Evolutionary conservation across 2,329 filamentous ascomycete species (phyloP).

Genomic region (Aspergillus ustus): DNA sequence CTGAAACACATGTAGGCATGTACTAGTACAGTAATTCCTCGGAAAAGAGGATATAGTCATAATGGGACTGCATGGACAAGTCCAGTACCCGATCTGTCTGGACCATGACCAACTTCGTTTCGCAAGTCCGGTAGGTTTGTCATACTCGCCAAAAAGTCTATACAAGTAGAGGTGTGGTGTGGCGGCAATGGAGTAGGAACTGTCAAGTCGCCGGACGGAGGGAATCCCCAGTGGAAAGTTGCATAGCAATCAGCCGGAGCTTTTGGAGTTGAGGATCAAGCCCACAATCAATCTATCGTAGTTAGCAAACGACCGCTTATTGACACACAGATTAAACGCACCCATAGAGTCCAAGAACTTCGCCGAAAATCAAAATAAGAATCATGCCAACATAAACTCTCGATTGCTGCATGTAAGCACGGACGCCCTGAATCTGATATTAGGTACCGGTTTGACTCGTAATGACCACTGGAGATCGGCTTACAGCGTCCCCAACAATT

Average conservation of each 20-base stretch:
- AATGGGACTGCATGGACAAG: background rate
- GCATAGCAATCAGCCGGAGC: constrained; percentile 31
- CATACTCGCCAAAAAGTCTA: constrained; percentile 8
- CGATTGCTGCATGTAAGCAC: constrained; percentile 94
- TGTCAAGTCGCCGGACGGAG: constrained; percentile 16
- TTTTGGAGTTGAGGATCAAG: constrained; percentile 89
- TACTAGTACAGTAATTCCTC: constrained; percentile 26
- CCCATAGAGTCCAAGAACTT: constrained; percentile 97
- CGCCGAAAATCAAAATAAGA: constrained; percentile 95
- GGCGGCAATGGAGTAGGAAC: background rate
- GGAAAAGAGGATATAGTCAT: constrained; percentile 5
- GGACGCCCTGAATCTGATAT: constrained; percentile 65
- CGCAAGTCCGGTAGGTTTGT: constrained; percentile 2
- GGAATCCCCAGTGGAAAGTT: constrained; percentile 11
- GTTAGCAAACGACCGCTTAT: constrained; percentile 26
- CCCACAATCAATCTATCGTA: constrained; percentile 79
- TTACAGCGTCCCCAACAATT: constrained; percentile 85
- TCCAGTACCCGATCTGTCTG: background rate
- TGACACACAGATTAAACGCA: constrained; percentile 51
- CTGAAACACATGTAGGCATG: constrained; percentile 20
- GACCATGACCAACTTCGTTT: background rate
- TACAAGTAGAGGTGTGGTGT: constrained; percentile 13
- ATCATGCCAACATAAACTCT: constrained; percentile 99
- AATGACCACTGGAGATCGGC: constrained; percentile 28
- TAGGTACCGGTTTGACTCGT: constrained; percentile 22